phyloP scores from a whole-genome alignment of 1,284 basidiomycete species.

The Cutaneotrichosporon cavernicola region DNA sequence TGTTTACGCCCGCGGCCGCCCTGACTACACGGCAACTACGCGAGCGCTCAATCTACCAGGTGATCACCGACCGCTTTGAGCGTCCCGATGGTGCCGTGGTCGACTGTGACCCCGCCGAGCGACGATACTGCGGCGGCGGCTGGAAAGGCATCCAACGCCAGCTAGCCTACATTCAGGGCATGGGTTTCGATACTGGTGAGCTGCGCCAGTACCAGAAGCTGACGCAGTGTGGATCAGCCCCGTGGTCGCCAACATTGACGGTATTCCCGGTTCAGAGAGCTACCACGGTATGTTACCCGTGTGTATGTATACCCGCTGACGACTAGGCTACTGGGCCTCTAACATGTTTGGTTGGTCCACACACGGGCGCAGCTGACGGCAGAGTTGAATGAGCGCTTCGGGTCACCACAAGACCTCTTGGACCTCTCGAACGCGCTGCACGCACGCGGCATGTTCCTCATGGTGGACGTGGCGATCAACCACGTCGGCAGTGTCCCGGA shows the following conservation, averaged over 20 bases:
- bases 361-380: background rate
- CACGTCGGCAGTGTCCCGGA: constrained; percentile 53
- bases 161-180: constrained; percentile 51
- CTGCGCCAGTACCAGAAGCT: background rate
- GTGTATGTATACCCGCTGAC: constrained; percentile 13
- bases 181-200: constrained; percentile 53
- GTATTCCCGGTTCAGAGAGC: constrained; percentile 37
- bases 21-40: constrained; percentile 41
- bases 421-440: constrained; percentile 54
- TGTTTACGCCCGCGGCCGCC: constrained; percentile 26
- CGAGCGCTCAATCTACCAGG: constrained; percentile 50
- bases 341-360: constrained; percentile 39
- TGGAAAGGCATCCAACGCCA: constrained; percentile 43
- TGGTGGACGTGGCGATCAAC: constrained; percentile 56
- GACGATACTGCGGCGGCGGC: constrained; percentile 49
- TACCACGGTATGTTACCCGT: constrained; percentile 51
- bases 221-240: constrained; percentile 51
- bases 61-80: constrained; percentile 52
- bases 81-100: constrained; percentile 33
- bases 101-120: constrained; percentile 33
- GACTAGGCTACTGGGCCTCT: constrained; percentile 50
- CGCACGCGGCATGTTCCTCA: constrained; percentile 55
- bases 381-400: constrained; percentile 55
- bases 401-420: constrained; percentile 52
- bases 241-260: constrained; percentile 47